Evolutionary conservation across 2,329 filamentous ascomycete genomes (phyloP), one percentile per base, ranked within the genome.

Genomic region (Penicillium nordicum): DNA sequence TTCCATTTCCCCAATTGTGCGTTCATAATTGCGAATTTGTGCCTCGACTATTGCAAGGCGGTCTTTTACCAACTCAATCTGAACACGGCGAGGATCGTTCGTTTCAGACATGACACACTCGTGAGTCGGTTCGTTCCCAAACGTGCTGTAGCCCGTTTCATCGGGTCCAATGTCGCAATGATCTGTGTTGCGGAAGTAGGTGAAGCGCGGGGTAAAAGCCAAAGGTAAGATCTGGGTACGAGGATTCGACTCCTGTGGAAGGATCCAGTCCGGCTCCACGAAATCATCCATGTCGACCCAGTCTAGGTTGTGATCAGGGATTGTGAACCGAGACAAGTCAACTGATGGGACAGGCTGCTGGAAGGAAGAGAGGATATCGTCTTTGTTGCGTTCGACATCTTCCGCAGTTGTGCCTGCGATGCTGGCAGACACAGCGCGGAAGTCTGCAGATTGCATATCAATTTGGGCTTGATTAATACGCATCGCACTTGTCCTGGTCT

Each of bases 251-350:
- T 96, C 90, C 14, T 90, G 88, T 0, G 93, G 93, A 25, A 97
- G 76, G 52, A 96, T 92, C 93, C 93, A 97, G 71, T 97, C 95
- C 23, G 99, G 79, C 72, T 99, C 94, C 30, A 99, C 92, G 74
- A 99, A 99, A 71, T 99, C 94, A 70, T 99, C 94, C 92, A 99
- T 97, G 69, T 99, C 94, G 60, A 99, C 92, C 94, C 94, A 99
- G 53, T 88, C 92, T 64, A 92, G 87, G 68, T 99, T 94, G 53
- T 95, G 90, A 71, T 99, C 94, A 0, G 94, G 93, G 48, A 99
- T 99, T 0, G 88, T 93, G 70, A 99, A 99, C 51, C 88, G 88
- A 0, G 92, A 96, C 48, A 96, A 80, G 70, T 88, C 84, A 9
- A 82, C 78, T 25, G 79, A 75, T 2, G 79, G 72, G 3, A 77